These are phyloP conservation scores for Blastobotrys capitulatus DNA, from an alignment of 1,139 yeast species.

Conservation along the genomic window DNA sequence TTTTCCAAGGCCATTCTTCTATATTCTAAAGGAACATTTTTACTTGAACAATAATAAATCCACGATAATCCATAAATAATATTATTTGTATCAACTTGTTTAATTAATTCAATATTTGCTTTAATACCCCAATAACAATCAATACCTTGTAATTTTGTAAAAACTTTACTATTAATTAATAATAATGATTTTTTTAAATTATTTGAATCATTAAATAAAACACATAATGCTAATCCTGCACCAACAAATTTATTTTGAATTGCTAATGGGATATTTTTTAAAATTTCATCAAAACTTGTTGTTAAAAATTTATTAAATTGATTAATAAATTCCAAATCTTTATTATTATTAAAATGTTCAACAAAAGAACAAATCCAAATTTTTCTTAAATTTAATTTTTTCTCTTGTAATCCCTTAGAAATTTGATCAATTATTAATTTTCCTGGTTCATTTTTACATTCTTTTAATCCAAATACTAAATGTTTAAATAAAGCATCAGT, in stretches of 20 bases:
- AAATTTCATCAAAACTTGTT: conserved; percentile 37
- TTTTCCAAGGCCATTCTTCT: conserved; percentile 11
- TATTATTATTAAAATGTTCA: conserved; percentile 22
- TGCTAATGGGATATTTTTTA: conserved; percentile 25
- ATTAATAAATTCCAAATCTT: conserved; percentile 20
- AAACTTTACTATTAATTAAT: conserved; percentile 4
- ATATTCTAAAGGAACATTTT: conserved; percentile 13
- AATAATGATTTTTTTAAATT: not conserved
- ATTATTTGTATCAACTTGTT: conserved; percentile 28
- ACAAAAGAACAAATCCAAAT: conserved; percentile 63
- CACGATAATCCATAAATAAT: conserved; percentile 23
- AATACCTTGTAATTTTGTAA: conserved; percentile 12
- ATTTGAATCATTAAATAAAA: conserved; percentile 16
- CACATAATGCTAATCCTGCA: conserved; percentile 30
- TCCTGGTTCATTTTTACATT: conserved; percentile 15
- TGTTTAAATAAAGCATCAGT: conserved; percentile 48
- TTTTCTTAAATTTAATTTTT: conserved; percentile 56
- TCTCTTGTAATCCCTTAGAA: conserved; percentile 55
- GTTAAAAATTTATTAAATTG: conserved; percentile 38
- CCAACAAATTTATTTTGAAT: conserved; percentile 30
- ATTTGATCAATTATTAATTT: conserved; percentile 35
- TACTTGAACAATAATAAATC: conserved; percentile 24
- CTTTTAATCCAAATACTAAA: conserved; percentile 28
- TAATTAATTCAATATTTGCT: conserved; percentile 19
- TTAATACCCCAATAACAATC: conserved; percentile 27